These are phyloP conservation scores for Lentinula raphanica DNA, from an alignment of 768 basidiomycete genomes.

Conservation along the genomic window DNA sequence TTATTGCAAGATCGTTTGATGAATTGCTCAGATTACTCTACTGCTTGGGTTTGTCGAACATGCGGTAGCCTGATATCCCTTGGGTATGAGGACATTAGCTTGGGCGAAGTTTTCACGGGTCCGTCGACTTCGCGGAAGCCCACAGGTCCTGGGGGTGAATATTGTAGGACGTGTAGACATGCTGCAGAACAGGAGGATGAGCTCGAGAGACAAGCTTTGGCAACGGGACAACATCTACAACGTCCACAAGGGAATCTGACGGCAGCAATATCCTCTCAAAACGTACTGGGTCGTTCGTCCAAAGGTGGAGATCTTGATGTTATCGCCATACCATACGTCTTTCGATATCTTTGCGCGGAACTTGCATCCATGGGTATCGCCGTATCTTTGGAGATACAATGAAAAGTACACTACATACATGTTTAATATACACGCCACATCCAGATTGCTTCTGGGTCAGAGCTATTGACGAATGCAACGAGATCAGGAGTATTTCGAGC, in stretches of 20 bases:
- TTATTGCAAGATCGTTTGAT: constrained; percentile 96
- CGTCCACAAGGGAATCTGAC: constrained; percentile 45
- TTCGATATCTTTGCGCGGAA: constrained; percentile 91
- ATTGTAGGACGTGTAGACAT: constrained; percentile 89
- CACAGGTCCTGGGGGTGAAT: constrained; percentile 81
- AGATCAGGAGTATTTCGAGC: too few species aligned
- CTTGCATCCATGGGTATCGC: constrained; percentile 98
- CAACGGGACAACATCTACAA: constrained; percentile 46
- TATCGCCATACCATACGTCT: constrained; percentile 92
- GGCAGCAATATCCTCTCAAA: constrained; percentile 62
- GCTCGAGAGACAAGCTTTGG: constrained; percentile 52
- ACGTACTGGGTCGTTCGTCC: constrained; percentile 52
- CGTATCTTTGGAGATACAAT: constrained; percentile 70
- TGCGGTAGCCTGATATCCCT: constrained; percentile 95
- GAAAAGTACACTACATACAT: constrained; percentile 3
- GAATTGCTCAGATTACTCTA: constrained; percentile 99
- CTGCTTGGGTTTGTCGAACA: constrained; percentile 96
- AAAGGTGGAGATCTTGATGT: constrained; percentile 89
- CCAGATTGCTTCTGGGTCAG: not conserved
- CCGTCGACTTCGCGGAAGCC: constrained; percentile 46
- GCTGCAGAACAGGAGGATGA: constrained; percentile 61
- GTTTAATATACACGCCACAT: not conserved
- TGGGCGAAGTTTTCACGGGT: constrained; percentile 59
- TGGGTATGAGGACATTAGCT: constrained; percentile 85
- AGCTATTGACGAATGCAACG: not conserved